Base-by-base conservation (phyloP, 2,329 filamentous ascomycete species). In the Penicillium sp. region DNA sequence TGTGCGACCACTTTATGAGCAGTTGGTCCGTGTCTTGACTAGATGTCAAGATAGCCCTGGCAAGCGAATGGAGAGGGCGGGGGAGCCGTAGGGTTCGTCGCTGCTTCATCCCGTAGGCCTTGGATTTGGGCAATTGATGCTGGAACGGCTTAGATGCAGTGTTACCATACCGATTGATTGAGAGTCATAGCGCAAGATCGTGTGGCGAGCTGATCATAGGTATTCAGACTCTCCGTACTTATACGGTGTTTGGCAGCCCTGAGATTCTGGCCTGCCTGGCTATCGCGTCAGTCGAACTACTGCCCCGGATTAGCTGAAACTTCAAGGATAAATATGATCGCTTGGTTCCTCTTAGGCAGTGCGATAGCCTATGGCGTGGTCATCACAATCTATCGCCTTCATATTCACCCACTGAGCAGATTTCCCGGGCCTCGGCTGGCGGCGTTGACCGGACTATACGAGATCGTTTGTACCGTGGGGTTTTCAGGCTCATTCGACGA, bases 381-480 rank as follows among this genome's bases (percentile, higher is more conserved):
- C 27, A 61, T 60, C 40, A 33, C 50, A n/a, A 35, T 68, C 31
- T 67, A 67, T 41, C 65, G 65, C n/a, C 60, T 68, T n/a, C 53
- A 65, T 50, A 54, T 67, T 16, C 66, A 68, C 19, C 59, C 66
- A 16, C 54, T 68, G 2, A 66, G 60, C 43, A 61, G 40, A 50
- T 65, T 61, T 47, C 65, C 66, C 0, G 66, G 66, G n/a, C 66
- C 66, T 10, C 58, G 58, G 0, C 50, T 67, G 22, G 66, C 66
- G 14, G 62, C 63, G 11, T 46, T 66, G 43, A 67, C 65, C 1
- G 65, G 63, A 11, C 50, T 68, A 6, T 67, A 68, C 52, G 65
- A 68, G 52, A 27, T 67, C 24, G 61, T 66, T 46, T 68, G 63
- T 37, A 59, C 62, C 1, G 55, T 52, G 10, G 63, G 63, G 66